Evolutionary conservation across 2,329 filamentous ascomycete species (phyloP).

Genomic region (Aspergillus intermedius): DNA sequence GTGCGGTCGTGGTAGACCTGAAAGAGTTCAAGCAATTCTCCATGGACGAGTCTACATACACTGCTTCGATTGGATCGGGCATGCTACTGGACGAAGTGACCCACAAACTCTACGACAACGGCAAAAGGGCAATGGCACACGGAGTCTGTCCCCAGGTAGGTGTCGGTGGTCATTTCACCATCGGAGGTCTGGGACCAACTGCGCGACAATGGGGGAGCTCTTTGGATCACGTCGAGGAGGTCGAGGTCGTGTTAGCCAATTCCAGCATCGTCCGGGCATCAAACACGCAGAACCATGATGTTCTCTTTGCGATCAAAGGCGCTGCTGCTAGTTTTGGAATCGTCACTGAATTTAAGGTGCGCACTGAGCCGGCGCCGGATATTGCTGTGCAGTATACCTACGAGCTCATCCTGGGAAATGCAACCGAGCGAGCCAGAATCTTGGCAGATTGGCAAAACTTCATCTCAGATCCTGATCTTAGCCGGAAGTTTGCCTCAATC

Average conservation of each 20-base stretch:
- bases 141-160: slow-evolving; percentile 35
- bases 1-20: slow-evolving; percentile 26
- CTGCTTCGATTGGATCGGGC: slow-evolving; percentile 32
- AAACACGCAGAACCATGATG: slow-evolving; percentile 21
- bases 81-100: slow-evolving; percentile 29
- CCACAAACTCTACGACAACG: slow-evolving; percentile 21
- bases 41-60: slow-evolving; percentile 23
- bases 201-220: slow-evolving; percentile 47
- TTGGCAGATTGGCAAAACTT: slow-evolving; percentile 56
- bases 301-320: slow-evolving; percentile 32
- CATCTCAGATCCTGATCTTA: slow-evolving; percentile 48
- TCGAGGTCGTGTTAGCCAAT: slow-evolving; percentile 44
- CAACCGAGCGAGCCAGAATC: slow-evolving; percentile 42
- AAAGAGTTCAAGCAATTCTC: slow-evolving; percentile 26
- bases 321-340: slow-evolving; percentile 34
- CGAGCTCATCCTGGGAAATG: slow-evolving; percentile 45
- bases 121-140: slow-evolving; percentile 31
- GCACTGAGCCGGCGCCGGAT: slow-evolving; percentile 31
- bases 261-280: slow-evolving; percentile 27
- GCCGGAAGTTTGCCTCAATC: slow-evolving; percentile 53
- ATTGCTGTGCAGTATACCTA: slow-evolving; percentile 56
- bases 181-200: slow-evolving; percentile 35
- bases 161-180: slow-evolving; percentile 36
- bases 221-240: slow-evolving; percentile 45
- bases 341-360: slow-evolving; percentile 34